Evolutionary conservation across 495 filamentous ascomycete genomes (phyloP).

Genomic region (Penicillium simplicissimum): DNA sequence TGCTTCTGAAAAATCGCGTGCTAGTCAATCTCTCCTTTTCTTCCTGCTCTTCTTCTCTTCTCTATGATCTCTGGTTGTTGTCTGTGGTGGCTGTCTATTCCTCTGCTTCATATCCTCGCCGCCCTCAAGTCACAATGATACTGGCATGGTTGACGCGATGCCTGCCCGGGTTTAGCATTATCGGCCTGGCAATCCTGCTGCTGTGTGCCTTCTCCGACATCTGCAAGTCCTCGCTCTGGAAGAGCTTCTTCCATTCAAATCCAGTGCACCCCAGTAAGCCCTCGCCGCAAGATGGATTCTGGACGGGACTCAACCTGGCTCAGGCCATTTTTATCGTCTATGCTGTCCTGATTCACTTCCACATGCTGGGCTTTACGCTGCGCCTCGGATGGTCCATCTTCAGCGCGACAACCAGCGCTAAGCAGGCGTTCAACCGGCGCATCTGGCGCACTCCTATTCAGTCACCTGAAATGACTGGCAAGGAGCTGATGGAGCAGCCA

Average conservation of each 20-base stretch:
- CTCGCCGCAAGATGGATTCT: constrained; percentile 11
- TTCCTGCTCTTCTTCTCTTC: background rate
- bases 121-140: constrained; percentile 25
- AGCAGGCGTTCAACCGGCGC: constrained; percentile 29
- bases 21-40: background rate
- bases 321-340: constrained; percentile 38
- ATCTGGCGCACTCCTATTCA: constrained; percentile 3
- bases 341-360: constrained; percentile 30
- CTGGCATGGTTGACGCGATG: constrained; percentile 37
- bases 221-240: constrained; percentile 21
- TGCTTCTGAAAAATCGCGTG: background rate
- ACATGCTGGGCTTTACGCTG: constrained; percentile 33
- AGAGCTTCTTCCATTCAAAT: constrained; percentile 13
- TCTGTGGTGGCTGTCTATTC: background rate
- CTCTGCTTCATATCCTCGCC: background rate
- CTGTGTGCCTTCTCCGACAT: constrained; percentile 30
- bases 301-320: constrained; percentile 25
- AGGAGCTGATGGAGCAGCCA: constrained; percentile 10
- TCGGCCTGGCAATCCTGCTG: constrained; percentile 28
- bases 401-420: constrained; percentile 24
- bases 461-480: constrained; percentile 1
- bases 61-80: background rate
- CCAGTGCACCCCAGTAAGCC: constrained; percentile 8
- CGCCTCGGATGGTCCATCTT: constrained; percentile 35
- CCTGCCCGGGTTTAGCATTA: constrained; percentile 41